These are phyloP conservation scores for Sarocladium kiliense DNA, from an alignment of 2,329 filamentous ascomycete genomes.

Conservation along the genomic window DNA sequence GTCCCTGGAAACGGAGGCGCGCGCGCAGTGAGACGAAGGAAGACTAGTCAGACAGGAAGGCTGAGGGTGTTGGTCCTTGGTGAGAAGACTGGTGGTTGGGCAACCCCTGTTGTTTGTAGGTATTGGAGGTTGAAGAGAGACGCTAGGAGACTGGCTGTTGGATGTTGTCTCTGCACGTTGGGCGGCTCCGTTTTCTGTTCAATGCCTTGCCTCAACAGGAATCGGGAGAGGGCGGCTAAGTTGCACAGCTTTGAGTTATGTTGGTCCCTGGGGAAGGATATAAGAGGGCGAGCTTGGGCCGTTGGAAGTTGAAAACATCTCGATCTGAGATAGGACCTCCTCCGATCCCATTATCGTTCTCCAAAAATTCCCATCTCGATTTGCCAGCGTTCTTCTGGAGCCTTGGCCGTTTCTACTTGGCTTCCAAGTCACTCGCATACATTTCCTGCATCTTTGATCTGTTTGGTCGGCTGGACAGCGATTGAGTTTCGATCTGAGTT, in stretches of 20 bases:
- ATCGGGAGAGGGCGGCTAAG: not conserved
- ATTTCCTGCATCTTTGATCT: not conserved
- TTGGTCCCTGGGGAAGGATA: not conserved
- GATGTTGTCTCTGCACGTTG: not conserved
- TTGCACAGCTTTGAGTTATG: not conserved
- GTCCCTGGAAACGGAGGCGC: slow-evolving; percentile 1
- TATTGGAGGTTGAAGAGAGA: not conserved
- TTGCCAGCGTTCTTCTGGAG: too few species aligned
- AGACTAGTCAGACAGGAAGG: not conserved
- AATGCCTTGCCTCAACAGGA: not conserved
- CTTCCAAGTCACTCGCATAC: not conserved
- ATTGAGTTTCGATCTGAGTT: slow-evolving; percentile 1
- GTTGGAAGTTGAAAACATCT: not conserved
- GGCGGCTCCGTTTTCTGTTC: not conserved
- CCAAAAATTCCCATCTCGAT: not conserved
- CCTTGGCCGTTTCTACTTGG: too few species aligned
- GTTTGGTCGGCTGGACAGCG: not conserved
- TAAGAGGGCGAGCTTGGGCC: not conserved
- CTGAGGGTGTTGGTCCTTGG: not conserved
- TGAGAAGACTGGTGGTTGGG: not conserved
- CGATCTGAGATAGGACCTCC: not conserved
- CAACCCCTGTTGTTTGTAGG: not conserved
- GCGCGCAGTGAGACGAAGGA: slow-evolving; percentile 3
- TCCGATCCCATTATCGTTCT: not conserved
- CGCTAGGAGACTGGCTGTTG: not conserved